A percentile compares a stretch with the other conserved stretches of the same genome.
phyloP scores from a whole-genome alignment of 2,329 filamentous ascomycete genomes.

The Fusarium penzigii region DNA sequence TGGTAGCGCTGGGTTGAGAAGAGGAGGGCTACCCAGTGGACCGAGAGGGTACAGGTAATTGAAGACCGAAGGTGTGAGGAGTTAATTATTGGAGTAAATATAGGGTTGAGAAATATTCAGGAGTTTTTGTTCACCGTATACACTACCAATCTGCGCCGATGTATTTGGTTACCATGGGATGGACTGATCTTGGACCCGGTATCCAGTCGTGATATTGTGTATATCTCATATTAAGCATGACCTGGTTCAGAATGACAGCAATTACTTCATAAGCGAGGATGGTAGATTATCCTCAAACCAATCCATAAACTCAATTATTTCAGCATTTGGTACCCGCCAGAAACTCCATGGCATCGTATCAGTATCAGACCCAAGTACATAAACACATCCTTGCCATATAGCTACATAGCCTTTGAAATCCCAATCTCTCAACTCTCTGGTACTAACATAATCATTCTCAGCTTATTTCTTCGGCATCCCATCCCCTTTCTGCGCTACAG shows the following conservation, averaged over 20 bases:
- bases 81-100: no score
- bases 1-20: conserved; percentile 27
- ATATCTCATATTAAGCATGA: no score
- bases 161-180: not conserved
- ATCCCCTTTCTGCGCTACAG: conserved; percentile 38
- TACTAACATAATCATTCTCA: not conserved
- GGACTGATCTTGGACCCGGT: no score
- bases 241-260: not conserved
- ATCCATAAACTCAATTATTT: not conserved
- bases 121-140: no score
- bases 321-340: not conserved
- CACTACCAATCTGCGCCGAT: not conserved
- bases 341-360: not conserved
- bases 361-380: not conserved
- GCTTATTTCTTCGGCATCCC: conserved; percentile 35
- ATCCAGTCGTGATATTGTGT: no score
- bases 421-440: not conserved
- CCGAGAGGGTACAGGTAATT: conserved; percentile 42
- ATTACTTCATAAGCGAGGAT: conserved; percentile 17
- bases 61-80: not conserved
- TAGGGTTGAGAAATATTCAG: no score
- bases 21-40: conserved; percentile 48
- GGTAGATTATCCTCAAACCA: no score
- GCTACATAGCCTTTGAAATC: not conserved
- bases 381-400: not conserved